Base-by-base conservation (phyloP, 352 stramenopile species). In the Phytophthora europaea region DNA sequence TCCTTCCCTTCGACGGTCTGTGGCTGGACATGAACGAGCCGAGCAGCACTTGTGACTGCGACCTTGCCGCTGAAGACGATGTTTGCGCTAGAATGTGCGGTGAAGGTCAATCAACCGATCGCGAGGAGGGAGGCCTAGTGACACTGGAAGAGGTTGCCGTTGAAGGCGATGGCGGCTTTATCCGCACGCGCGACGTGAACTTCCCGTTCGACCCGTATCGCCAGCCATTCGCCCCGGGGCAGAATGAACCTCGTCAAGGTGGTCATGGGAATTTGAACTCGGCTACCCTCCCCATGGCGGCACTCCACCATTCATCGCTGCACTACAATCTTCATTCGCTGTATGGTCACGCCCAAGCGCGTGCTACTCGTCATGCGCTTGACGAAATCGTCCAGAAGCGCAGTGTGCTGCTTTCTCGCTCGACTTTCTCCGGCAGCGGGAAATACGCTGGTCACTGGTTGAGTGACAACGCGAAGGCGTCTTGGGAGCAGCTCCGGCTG, bases 301-400 rank as follows among this genome's bases (percentile, higher is more conserved):
- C 83, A 16, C 74, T 93, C 1, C 89, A 97, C 33, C 57, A 86
- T 67, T 78, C 58, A 1, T 92, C 89, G 9, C 78, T 95, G 18
- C 85, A 97, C 61, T 98, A 97, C 76, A 95, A 98, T 55, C 48
- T 96, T 0, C 92, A 98, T 65, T 95, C 88, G 18, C 40, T 98
- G 0, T 97, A 97, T 53, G 91, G 92, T 0, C 83, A 93, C 38
- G 78, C 78, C 0, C 84, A 97, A 50, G 72, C 84, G 23, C 83
- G 80, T 28, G 65, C 73, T 20, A 97, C 91, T 3, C 78, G 75
- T 1, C 12, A 79, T 4, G 85, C 78, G 0, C 43, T 97, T 13
- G 70, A 92, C 12, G 4, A 48, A 0, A 80, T 97, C 16, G 47
- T 93, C 9, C 56, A 76, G 7, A 86, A 87, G 43, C 85, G 92